Evolutionary conservation across 768 basidiomycete genomes (phyloP).

Genomic region (Suillus spraguei): DNA sequence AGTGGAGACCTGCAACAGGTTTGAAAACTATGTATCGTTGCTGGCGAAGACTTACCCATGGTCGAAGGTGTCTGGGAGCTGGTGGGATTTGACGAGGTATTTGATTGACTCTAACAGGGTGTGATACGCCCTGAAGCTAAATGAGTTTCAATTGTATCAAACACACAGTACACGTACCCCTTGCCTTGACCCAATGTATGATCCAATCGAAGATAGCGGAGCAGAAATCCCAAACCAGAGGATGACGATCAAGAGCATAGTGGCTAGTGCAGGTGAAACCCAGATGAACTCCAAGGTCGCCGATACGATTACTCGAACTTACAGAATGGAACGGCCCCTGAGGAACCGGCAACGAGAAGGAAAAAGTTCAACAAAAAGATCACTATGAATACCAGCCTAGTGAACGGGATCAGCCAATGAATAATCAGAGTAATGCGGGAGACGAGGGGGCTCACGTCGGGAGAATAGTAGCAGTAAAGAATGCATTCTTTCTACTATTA

Average conservation of each 20-base stretch:
- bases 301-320: conserved; percentile 18
- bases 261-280: conserved; percentile 46
- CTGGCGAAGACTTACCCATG: conserved; percentile 57
- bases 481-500: conserved; percentile 78
- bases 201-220: conserved; percentile 84
- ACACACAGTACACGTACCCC: conserved; percentile 56
- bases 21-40: conserved; percentile 14
- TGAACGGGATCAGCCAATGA: conserved; percentile 16
- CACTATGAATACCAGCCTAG: conserved; percentile 77
- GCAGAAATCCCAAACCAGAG: conserved; percentile 96
- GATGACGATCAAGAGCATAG: conserved; percentile 80
- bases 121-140: conserved; percentile 56
- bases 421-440: not conserved
- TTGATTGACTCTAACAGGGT: conserved; percentile 88
- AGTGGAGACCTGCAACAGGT: conserved; percentile 54
- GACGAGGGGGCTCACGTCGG: conserved; percentile 64
- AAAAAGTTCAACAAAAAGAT: conserved; percentile 93
- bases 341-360: conserved; percentile 81
- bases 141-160: conserved; percentile 11
- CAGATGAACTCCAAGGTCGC: conserved; percentile 2
- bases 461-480: conserved; percentile 85
- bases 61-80: conserved; percentile 77
- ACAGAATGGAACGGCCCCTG: conserved; percentile 97
- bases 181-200: conserved; percentile 84
- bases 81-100: conserved; percentile 98